Percentiles rank a stretch among this genome's conserved stretches.
Evolutionary conservation across 352 stramenopile genomes (phyloP).

Genomic region (Blastocystis sp.): DNA sequence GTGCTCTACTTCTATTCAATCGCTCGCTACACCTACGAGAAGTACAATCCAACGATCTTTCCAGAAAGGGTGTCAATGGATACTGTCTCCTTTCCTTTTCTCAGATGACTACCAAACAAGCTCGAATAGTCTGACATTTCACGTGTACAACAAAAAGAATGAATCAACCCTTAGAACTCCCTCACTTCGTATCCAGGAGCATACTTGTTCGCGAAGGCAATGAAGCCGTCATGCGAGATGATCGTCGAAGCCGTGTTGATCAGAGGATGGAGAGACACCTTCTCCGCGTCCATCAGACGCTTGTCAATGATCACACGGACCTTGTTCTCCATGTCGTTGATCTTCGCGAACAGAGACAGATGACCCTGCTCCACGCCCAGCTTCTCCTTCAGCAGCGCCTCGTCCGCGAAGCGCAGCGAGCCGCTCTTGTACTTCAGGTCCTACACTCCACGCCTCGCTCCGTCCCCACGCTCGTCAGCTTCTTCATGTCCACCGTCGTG

Average conservation of each 20-base stretch:
- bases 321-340: slow-evolving; percentile 44
- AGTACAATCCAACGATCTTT: slow-evolving; percentile 53
- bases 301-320: slow-evolving; percentile 56
- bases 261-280: slow-evolving; percentile 49
- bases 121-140: background rate
- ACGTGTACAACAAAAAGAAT: background rate
- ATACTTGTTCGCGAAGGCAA: slow-evolving; percentile 18
- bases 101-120: background rate
- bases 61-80: background rate
- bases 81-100: background rate
- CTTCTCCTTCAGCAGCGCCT: background rate
- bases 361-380: slow-evolving; percentile 45
- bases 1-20: slow-evolving; percentile 37
- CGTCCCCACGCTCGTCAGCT: slow-evolving; percentile 25
- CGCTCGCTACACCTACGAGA: slow-evolving; percentile 15
- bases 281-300: slow-evolving; percentile 30
- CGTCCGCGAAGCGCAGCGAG: slow-evolving; percentile 46
- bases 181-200: slow-evolving; percentile 15
- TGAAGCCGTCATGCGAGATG: slow-evolving; percentile 34
- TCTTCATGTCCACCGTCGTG: slow-evolving; percentile 53
- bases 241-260: slow-evolving; percentile 28
- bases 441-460: background rate
- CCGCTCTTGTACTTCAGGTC: slow-evolving; percentile 57
- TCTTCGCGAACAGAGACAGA: slow-evolving; percentile 45
- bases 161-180: slow-evolving; percentile 10